Evolutionary conservation across 495 filamentous ascomycete genomes (phyloP).

Genomic region (Neohortaea acidophila): DNA sequence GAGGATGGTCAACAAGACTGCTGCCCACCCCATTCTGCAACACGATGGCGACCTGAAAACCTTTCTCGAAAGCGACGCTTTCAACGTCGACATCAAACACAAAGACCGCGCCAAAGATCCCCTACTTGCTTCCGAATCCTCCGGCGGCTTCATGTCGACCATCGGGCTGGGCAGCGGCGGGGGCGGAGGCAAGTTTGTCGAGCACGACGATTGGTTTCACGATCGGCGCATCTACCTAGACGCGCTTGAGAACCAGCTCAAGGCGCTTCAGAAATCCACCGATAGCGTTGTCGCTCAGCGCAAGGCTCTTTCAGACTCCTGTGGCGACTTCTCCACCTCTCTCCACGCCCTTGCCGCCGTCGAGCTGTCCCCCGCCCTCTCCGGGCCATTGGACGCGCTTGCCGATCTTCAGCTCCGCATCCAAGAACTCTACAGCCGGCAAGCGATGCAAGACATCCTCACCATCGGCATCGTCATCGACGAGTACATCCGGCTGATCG

Average conservation of each 20-base stretch:
- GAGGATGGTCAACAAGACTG: slow-evolving; percentile 92
- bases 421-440: slow-evolving; percentile 84
- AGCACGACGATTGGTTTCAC: slow-evolving; percentile 99
- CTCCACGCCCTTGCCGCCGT: slow-evolving; percentile 80
- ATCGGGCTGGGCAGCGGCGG: slow-evolving; percentile 50
- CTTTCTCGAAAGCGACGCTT: slow-evolving; percentile 88
- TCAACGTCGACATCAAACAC: slow-evolving; percentile 93
- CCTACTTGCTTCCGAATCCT: slow-evolving; percentile 61
- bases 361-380: slow-evolving; percentile 76
- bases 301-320: slow-evolving; percentile 82
- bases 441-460: slow-evolving; percentile 91
- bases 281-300: slow-evolving; percentile 82
- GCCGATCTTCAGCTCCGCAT: slow-evolving; percentile 89
- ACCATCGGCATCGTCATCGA: slow-evolving; percentile 95
- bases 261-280: slow-evolving; percentile 82
- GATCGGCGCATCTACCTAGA: slow-evolving; percentile 89
- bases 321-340: slow-evolving; percentile 79
- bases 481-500: slow-evolving; percentile 93
- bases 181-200: slow-evolving; percentile 70
- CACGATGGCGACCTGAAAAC: slow-evolving; percentile 88
- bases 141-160: slow-evolving; percentile 46
- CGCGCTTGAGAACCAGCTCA: slow-evolving; percentile 86
- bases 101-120: slow-evolving; percentile 78
- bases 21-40: slow-evolving; percentile 77
- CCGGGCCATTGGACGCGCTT: slow-evolving; percentile 72